These are phyloP conservation scores for Pelargonium citronellum DNA, from an alignment of 441 rosid genomes.

Conservation along the genomic window DNA sequence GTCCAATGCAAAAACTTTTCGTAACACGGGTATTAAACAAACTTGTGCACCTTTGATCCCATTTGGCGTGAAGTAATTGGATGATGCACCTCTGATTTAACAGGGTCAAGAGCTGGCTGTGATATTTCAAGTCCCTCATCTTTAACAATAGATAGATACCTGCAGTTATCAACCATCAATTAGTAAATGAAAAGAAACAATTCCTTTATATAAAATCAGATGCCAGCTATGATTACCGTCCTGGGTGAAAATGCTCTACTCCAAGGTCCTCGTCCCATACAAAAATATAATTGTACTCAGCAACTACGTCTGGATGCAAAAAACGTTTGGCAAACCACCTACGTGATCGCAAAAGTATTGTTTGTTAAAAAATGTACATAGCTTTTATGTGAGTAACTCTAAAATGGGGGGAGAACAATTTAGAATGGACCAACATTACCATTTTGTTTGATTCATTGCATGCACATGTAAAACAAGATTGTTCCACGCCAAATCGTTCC, in stretches of 20 bases:
- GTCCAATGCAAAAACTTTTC: neutral
- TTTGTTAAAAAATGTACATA: slow-evolving; percentile 1
- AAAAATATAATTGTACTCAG: slow-evolving; percentile 50
- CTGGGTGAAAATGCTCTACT: slow-evolving; percentile 51
- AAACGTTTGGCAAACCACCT: slow-evolving; percentile 87
- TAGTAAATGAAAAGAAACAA: neutral
- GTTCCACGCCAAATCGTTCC: slow-evolving; percentile 50
- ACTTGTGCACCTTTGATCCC: slow-evolving; percentile 60
- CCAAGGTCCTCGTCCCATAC: slow-evolving; percentile 85
- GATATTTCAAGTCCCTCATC: slow-evolving; percentile 55
- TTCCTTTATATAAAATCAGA: neutral
- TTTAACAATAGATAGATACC: slow-evolving; percentile 46
- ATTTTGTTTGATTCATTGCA: slow-evolving; percentile 62
- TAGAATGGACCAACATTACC: slow-evolving; percentile 29
- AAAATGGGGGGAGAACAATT: neutral
- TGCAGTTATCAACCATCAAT: slow-evolving; percentile 14
- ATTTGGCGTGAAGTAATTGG: slow-evolving; percentile 58
- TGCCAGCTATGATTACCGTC: slow-evolving; percentile 28
- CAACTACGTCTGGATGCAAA: slow-evolving; percentile 70
- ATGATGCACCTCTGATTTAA: slow-evolving; percentile 52
- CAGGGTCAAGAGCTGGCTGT: slow-evolving; percentile 62
- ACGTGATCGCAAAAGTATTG: slow-evolving; percentile 1
- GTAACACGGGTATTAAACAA: neutral
- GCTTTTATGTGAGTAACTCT: neutral
- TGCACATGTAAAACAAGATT: slow-evolving; percentile 49